phyloP scores from a whole-genome alignment of 768 basidiomycete genomes.

The Pleurotus eryngii region DNA sequence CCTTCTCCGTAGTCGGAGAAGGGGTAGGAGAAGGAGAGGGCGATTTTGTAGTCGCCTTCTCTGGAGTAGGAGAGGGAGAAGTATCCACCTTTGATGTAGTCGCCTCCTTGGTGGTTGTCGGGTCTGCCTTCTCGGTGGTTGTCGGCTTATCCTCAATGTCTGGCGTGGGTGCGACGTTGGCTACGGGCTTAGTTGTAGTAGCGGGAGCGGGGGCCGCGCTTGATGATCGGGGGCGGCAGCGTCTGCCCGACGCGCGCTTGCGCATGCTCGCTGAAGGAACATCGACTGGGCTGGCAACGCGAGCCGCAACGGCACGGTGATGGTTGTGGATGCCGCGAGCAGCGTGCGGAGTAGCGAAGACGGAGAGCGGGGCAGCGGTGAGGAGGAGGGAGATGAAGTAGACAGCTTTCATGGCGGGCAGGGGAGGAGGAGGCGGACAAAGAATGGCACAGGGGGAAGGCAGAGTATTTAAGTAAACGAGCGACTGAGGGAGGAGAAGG shows the following conservation, averaged over 20 bases:
- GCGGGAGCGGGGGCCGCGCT: conserved; percentile 20
- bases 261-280: conserved; percentile 17
- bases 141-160: conserved; percentile 14
- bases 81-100: conserved; percentile 15
- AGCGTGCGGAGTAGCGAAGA: conserved; percentile 38
- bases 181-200: conserved; percentile 11
- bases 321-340: conserved; percentile 24
- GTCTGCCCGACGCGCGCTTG: conserved; percentile 29
- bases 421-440: conserved; percentile 17
- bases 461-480: conserved; percentile 2
- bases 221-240: conserved; percentile 34
- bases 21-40: conserved; percentile 13
- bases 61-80: conserved; percentile 9
- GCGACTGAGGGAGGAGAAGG: conserved; percentile 5
- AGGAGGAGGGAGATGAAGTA: conserved; percentile 41
- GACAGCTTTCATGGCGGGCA: conserved; percentile 41
- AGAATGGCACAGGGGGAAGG: conserved; percentile 11
- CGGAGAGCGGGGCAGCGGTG: conserved; percentile 32
- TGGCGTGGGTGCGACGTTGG: conserved; percentile 15
- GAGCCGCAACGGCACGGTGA: conserved; percentile 44
- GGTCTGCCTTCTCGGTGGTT: conserved; percentile 9
- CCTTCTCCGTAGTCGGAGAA: neutral
- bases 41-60: conserved; percentile 12
- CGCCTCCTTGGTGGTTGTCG: conserved; percentile 13
- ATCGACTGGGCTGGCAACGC: conserved; percentile 32